Conservation (phyloP, 805 yeast species). For the Barnettozyma botsteinii region DNA sequence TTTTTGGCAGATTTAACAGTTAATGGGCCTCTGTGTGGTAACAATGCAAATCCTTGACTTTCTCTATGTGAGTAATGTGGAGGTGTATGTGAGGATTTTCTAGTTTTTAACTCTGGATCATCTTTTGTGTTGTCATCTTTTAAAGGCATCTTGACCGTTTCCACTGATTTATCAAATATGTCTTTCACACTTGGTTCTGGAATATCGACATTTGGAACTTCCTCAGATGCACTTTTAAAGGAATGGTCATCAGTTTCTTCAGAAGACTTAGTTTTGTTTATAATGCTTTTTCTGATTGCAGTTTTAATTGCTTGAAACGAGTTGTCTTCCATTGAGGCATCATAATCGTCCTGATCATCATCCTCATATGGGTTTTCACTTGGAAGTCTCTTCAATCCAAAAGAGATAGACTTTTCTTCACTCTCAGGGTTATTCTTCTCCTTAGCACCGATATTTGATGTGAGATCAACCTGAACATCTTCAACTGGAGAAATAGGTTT, state of each 20-base stretch:
- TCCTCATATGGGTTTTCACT: background rate
- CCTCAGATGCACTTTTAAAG: constrained; percentile 21
- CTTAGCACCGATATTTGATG: background rate
- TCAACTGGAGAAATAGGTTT: background rate
- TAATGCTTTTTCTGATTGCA: constrained; percentile 40
- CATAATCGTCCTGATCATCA: constrained; percentile 11
- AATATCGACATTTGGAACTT: constrained; percentile 9
- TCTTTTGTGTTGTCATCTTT: constrained; percentile 14
- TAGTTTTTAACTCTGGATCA: background rate
- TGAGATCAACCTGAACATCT: background rate
- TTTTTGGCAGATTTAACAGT: constrained; percentile 25
- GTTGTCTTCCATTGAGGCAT: constrained; percentile 27
- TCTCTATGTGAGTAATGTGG: constrained; percentile 22
- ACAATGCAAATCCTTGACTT: constrained; percentile 27
- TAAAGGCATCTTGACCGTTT: constrained; percentile 17
- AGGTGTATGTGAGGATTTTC: constrained; percentile 14
- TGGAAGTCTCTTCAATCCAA: background rate
- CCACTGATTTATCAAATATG: constrained; percentile 8
- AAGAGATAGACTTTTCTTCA: background rate
- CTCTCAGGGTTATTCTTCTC: background rate
- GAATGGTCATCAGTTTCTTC: constrained; percentile 15
- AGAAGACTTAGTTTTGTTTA: constrained; percentile 26
- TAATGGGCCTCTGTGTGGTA: constrained; percentile 28
- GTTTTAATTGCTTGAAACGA: constrained; percentile 44
- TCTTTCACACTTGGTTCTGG: constrained; percentile 13